phyloP scores from a whole-genome alignment of 805 yeast genomes.

The Metschnikowia rubicola region DNA sequence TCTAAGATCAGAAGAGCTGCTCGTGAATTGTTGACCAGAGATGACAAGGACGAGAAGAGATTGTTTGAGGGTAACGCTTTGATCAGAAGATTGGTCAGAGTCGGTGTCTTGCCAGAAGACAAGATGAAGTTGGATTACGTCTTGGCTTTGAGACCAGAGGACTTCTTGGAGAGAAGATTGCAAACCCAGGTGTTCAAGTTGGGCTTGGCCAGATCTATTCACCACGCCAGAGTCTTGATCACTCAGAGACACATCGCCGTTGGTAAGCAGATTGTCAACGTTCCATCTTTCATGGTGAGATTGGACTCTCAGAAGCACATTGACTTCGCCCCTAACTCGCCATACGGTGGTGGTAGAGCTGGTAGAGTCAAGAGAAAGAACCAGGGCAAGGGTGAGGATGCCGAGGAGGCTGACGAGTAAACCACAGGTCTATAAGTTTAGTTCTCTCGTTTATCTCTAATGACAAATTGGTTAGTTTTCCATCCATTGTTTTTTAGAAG shows the following conservation, averaged over 20 bases:
- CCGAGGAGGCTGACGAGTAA: conserved; percentile 76
- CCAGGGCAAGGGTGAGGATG: conserved; percentile 50
- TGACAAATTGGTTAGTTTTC: conserved; percentile 18
- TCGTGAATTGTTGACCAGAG: conserved; percentile 99
- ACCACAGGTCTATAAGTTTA: conserved; percentile 23
- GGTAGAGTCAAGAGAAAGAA: conserved; percentile 99
- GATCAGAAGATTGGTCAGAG: conserved; percentile 97
- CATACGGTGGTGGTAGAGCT: conserved; percentile 99
- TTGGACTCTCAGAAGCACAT: conserved; percentile 99
- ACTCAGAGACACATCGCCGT: conserved; percentile 99
- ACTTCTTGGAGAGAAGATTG: conserved; percentile 99
- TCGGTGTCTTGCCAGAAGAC: conserved; percentile 98
- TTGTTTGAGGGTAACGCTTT: conserved; percentile 99
- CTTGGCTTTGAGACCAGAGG: conserved; percentile 95
- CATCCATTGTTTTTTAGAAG: conserved; percentile 1
- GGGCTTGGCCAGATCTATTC: conserved; percentile 98
- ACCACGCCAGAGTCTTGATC: conserved; percentile 99
- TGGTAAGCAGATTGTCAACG: conserved; percentile 98
- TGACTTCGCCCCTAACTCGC: conserved; percentile 98
- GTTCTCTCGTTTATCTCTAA: conserved; percentile 13
- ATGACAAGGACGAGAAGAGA: conserved; percentile 99
- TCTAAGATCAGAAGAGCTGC: conserved; percentile 99
- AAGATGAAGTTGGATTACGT: conserved; percentile 99
- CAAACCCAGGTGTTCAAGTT: conserved; percentile 99
- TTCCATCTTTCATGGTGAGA: conserved; percentile 99